Base-by-base conservation (phyloP, 768 basidiomycete genomes). In the Podaxis mareebaensis region DNA sequence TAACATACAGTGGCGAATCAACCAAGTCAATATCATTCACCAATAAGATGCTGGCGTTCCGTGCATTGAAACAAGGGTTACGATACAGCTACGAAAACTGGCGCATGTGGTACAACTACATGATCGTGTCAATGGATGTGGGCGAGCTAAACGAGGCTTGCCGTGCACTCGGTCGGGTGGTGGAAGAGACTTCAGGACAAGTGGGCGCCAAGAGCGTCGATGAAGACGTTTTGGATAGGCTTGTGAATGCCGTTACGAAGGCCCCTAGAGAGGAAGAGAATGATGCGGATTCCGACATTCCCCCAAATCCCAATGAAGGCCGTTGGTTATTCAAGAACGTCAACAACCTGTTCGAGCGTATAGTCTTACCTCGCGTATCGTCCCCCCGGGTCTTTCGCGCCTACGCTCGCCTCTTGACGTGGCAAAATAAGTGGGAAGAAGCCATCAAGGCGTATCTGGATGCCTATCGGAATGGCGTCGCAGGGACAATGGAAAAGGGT, bases 81-180 rank as follows among this genome's bases (percentile, higher is more conserved):
- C 89, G 88, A 68, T 86, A 84, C 74, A 85, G 85, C 54, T 92
- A 94, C 73, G 89, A 93, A 28, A 96, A 95, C 71, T 99, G 96
- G 96, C 85, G 94, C 20, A 96, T 99, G 92, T 99, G 97, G 97
- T 83, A 83, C 65, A 99, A 99, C 79, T 99, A 95, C 79, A 95
- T 93, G 90, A 80, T 97, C 70, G 89, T 99, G 28, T 84, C 93
- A 3, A 81, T 97, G 75, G 95, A 98, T 67, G 91, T 98, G 20
- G 96, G 96, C 6, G 95, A 99, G 72, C 82, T 98, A 54, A 81
- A 86, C 0, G 96, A 99, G 71, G 89, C 94, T 0, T 89, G 87
- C 63, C 88, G 93, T 42, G 96, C 96, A 0, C 80, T 94, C 22
- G 82, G 83, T 0, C 88, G 95, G 3, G 81, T 98, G 61, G 85